A percentile compares a stretch with the other conserved stretches of the same genome.
These are phyloP conservation scores for Mangifera indica DNA, from an alignment of 345 rosid genomes.

Conservation along the genomic window DNA sequence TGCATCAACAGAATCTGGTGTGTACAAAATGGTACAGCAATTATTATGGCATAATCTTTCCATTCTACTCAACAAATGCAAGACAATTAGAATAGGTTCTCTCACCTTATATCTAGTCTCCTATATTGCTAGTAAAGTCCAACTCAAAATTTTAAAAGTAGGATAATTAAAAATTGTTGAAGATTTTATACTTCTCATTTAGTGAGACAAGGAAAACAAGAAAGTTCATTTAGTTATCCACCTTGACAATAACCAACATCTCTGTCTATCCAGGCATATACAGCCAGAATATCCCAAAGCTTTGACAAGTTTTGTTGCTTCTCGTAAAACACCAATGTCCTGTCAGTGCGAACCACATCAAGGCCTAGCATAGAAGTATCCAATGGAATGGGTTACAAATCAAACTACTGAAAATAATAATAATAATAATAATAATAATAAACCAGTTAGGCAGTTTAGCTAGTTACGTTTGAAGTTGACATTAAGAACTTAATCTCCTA, in stretches of 20 bases:
- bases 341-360: conserved; percentile 91
- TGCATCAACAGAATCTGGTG: background rate
- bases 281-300: conserved; percentile 94
- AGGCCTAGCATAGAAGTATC: conserved; percentile 54
- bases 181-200: background rate
- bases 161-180: background rate
- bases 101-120: background rate
- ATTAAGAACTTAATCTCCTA: background rate
- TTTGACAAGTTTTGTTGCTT: conserved; percentile 82
- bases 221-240: conserved; percentile 24
- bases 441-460: background rate
- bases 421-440: background rate
- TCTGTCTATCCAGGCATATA: conserved; percentile 91
- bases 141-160: background rate
- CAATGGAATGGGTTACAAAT: conserved; percentile 13
- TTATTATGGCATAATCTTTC: background rate
- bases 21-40: background rate
- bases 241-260: conserved; percentile 99
- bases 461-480: background rate
- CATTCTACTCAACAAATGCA: background rate
- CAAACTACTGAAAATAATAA: background rate
- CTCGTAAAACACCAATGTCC: conserved; percentile 84
- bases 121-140: background rate
- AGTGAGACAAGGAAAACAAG: background rate
- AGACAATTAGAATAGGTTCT: background rate